Evolutionary conservation across 192 early-diverging fungal genomes (phyloP).

Genomic region (Coemansia sp.): DNA sequence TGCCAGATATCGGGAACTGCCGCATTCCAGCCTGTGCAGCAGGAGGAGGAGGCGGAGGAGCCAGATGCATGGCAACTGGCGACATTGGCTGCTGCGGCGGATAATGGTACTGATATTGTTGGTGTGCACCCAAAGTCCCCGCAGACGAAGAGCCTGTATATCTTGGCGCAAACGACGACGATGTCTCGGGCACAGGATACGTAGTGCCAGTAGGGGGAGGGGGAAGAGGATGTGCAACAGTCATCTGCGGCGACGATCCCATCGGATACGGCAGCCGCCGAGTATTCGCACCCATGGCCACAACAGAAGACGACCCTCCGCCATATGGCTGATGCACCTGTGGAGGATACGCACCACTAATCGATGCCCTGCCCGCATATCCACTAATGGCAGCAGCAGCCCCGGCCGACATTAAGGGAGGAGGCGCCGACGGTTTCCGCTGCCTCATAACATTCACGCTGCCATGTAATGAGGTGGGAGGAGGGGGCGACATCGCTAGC

Average conservation of each 20-base stretch:
- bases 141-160: background rate
- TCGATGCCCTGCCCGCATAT: constrained; percentile 6
- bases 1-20: background rate
- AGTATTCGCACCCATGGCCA: background rate
- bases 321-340: background rate
- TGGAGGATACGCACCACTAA: constrained; percentile 14
- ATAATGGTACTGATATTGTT: background rate
- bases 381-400: background rate
- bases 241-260: background rate
- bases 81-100: constrained; percentile 9
- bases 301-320: background rate
- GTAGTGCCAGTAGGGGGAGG: background rate
- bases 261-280: background rate
- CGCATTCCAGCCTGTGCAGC: too few relatives aligned
- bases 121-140: background rate
- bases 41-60: background rate
- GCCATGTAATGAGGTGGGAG: background rate
- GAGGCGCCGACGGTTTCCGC: constrained; percentile 31
- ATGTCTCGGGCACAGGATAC: background rate
- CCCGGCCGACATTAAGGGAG: constrained; percentile 8
- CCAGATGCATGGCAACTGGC: background rate
- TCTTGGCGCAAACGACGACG: background rate
- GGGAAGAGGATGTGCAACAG: background rate
- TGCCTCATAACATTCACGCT: constrained; percentile 5
- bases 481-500: constrained; percentile 4